Conservation (phyloP, 1,284 basidiomycete genomes). For the Cutaneotrichosporon sp. region DNA sequence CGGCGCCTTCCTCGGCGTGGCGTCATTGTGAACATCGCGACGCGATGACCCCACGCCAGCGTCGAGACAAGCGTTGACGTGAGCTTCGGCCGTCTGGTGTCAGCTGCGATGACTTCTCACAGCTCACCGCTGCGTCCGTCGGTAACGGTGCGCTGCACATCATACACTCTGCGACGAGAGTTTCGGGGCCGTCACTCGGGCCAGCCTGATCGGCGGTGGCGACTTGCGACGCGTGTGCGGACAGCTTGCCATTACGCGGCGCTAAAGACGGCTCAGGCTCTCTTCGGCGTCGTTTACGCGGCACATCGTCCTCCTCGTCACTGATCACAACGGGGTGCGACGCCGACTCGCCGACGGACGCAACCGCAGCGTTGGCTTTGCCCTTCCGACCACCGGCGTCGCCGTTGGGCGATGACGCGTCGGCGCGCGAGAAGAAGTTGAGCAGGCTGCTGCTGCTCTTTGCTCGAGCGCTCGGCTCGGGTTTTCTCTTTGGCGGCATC, state of each 20-base stretch:
- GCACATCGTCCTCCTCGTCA: conserved; percentile 22
- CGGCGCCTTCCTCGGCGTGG: not conserved
- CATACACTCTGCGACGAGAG: not conserved
- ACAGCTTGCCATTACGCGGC: no score
- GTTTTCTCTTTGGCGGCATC: conserved; percentile 5
- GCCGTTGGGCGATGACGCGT: not conserved
- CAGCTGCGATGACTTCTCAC: not conserved
- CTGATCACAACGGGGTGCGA: conserved; percentile 31
- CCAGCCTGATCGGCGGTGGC: conserved; percentile 1
- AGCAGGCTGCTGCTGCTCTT: conserved; percentile 15
- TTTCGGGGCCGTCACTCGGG: conserved; percentile 14
- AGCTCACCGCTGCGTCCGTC: not conserved
- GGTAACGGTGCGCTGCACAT: conserved; percentile 3
- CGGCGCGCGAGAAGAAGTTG: conserved; percentile 26
- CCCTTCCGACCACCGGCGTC: conserved; percentile 9
- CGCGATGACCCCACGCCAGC: not conserved
- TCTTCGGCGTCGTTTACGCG: not conserved
- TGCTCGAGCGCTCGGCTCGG: not conserved
- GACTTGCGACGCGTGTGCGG: no score
- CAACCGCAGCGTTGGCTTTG: conserved; percentile 4
- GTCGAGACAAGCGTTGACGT: conserved; percentile 48
- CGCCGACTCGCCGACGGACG: conserved; percentile 21
- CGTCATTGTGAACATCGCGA: not conserved
- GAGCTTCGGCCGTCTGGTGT: conserved; percentile 32
- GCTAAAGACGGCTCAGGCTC: conserved; percentile 2